Evolutionary conservation across 1,139 yeast species (phyloP).

Genomic region (Saccharomyces hybrid): DNA sequence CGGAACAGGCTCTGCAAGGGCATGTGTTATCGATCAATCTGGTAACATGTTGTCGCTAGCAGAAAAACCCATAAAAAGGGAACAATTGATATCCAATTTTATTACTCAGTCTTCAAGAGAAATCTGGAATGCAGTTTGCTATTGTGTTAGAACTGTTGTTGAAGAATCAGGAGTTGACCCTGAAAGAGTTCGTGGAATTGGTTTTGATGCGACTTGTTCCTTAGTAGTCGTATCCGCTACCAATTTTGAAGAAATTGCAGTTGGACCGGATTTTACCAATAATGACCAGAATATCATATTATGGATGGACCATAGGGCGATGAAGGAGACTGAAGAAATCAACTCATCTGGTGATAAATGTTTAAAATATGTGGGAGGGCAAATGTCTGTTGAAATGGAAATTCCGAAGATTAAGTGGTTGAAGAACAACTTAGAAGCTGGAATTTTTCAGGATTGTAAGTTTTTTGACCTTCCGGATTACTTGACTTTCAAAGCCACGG

Average conservation of each 20-base stretch:
- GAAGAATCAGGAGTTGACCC: constrained; percentile 70
- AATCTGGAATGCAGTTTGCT: constrained; percentile 85
- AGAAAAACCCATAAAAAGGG: constrained; percentile 70
- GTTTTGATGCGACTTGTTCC: constrained; percentile 97
- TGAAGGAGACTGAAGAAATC: constrained; percentile 72
- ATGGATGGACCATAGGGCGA: constrained; percentile 99
- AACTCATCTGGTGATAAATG: constrained; percentile 74
- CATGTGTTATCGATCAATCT: constrained; percentile 75
- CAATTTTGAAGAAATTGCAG: constrained; percentile 68
- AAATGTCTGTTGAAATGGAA: constrained; percentile 97
- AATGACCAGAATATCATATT: constrained; percentile 72
- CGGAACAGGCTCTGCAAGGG: constrained; percentile 96
- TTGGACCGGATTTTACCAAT: constrained; percentile 83
- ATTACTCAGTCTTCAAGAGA: constrained; percentile 87
- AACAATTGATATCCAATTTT: constrained; percentile 61
- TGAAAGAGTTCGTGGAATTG: constrained; percentile 67
- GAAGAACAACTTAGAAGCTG: constrained; percentile 71
- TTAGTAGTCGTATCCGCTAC: constrained; percentile 68
- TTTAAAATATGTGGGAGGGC: constrained; percentile 91
- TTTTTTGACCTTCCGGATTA: constrained; percentile 91
- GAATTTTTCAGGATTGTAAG: constrained; percentile 55
- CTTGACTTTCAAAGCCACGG: constrained; percentile 85
- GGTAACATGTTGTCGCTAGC: constrained; percentile 80
- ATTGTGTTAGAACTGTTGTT: constrained; percentile 67
- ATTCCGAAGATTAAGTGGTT: constrained; percentile 96